Base-by-base conservation (phyloP, 1,284 basidiomycete genomes). In the Erythrobasidium hasegawianum region DNA sequence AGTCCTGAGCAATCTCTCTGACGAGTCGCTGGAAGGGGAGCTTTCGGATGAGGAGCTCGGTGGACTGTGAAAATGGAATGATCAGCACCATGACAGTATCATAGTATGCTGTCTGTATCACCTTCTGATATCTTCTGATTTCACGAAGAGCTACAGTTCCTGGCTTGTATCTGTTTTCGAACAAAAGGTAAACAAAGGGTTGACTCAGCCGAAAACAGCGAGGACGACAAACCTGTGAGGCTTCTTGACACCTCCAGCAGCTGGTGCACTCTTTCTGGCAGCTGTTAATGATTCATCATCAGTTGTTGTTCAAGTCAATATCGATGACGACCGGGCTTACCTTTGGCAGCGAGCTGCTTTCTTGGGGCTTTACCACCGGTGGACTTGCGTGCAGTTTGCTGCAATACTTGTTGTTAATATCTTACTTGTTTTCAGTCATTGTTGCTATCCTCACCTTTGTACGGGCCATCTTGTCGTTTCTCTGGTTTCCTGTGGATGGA, bases 91-190 rank as follows among this genome's bases (percentile, higher is more conserved):
- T n/a, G 55, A 29, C 24, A 43, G 27, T 74, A 73, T 33, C 76
- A 73, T 69, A n/a, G n/a, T 74, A 74, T 49, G 74, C 76, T 54
- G 22, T 16, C 8, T 8, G 29, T 2, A 53, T 40, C 45, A 64
- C 75, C 76, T 73, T 93, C 79, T 96, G 93, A 84, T 96, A 97
- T 61, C 91, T 86, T 81, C 93, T 84, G 76, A 97, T 96, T 82
- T 97, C 93, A 83, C 93, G 90, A 72, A 97, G 88, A 72, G 93
- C 93, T 77, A 97, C 93, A 71, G 93, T 96, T 83, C 93, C 93
- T 71, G 92, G 93, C 78, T 90, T 87, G 89, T 95, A 95, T 72
- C 91, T 87, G 83, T n/a, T n/a, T 11, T 49, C 38, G 18, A 18
- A 13, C 38, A 27, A n/a, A n/a, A 47, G 38, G 14, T n/a, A 39